Evolutionary conservation across 2,329 filamentous ascomycete genomes (phyloP).

Genomic region (Rhynchosporium secalis): DNA sequence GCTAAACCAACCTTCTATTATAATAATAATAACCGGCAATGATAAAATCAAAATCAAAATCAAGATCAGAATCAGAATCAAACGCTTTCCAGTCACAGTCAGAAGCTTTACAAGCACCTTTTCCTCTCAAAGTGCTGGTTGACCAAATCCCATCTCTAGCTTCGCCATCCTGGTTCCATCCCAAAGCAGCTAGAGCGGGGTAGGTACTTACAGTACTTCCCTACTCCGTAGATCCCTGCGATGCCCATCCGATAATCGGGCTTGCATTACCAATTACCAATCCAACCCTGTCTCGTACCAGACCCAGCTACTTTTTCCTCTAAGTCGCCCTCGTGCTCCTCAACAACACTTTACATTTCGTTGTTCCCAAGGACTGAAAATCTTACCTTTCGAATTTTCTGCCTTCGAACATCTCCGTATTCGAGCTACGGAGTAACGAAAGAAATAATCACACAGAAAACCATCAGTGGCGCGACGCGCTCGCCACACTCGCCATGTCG

Average conservation of each 20-base stretch:
- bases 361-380: background rate
- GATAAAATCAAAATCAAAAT: background rate
- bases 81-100: background rate
- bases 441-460: background rate
- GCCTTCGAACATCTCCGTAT: background rate
- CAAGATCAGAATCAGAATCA: too few species aligned
- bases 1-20: too few species aligned
- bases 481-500: conserved; percentile 59
- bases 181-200: background rate
- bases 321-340: background rate
- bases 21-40: background rate
- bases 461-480: conserved; percentile 19
- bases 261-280: conserved; percentile 9
- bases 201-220: too few species aligned
- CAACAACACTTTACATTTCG: background rate
- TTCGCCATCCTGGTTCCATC: background rate
- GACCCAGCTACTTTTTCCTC: background rate
- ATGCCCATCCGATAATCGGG: conserved; percentile 14
- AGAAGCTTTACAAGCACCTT: background rate
- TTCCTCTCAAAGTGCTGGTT: background rate
- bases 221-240: background rate
- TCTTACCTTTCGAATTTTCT: background rate
- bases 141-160: background rate
- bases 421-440: background rate
- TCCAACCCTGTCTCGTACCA: too few species aligned